Conservation (phyloP, 1,284 basidiomycete genomes). For the Agaricales sp. region DNA sequence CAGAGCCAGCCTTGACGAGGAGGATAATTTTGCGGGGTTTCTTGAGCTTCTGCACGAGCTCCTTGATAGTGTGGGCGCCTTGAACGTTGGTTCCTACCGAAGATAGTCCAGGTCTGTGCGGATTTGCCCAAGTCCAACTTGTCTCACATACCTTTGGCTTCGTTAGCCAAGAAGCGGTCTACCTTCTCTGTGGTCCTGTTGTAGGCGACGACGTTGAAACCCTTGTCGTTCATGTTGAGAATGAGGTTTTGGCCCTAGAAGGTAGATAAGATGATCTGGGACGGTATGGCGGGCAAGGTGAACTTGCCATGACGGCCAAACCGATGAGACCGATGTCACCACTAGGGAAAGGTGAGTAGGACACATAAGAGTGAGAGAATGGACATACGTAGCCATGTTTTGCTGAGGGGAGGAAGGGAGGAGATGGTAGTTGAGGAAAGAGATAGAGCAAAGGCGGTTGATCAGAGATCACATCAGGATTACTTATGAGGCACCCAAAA, state of each 20-base stretch:
- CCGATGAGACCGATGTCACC: conserved; percentile 92
- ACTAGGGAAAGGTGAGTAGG: conserved; percentile 27
- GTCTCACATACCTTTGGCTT: conserved; percentile 78
- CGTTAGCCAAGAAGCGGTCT: conserved; percentile 89
- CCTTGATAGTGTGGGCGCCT: conserved; percentile 91
- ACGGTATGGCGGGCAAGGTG: conserved; percentile 11
- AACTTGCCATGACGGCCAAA: conserved; percentile 88
- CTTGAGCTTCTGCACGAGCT: conserved; percentile 78
- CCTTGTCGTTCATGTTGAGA: conserved; percentile 99
- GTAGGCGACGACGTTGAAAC: conserved; percentile 93
- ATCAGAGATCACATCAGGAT: neutral
- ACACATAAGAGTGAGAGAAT: conserved; percentile 7
- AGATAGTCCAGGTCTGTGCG: conserved; percentile 6
- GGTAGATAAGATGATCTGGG: conserved; percentile 10
- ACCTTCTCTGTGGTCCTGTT: conserved; percentile 98
- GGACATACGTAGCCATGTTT: conserved; percentile 35
- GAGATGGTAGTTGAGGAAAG: conserved; percentile 15
- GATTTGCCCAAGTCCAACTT: conserved; percentile 11
- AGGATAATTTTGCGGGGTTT: conserved; percentile 87
- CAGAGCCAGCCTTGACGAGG: conserved; percentile 84
- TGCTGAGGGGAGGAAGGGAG: conserved; percentile 11
- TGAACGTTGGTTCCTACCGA: conserved; percentile 82
- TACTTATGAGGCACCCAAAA: neutral
- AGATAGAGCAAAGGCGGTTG: neutral
- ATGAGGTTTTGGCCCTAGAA: conserved; percentile 89